These are phyloP conservation scores for Mixia osmundae DNA, from an alignment of 1,284 basidiomycete species.

Conservation along the genomic window DNA sequence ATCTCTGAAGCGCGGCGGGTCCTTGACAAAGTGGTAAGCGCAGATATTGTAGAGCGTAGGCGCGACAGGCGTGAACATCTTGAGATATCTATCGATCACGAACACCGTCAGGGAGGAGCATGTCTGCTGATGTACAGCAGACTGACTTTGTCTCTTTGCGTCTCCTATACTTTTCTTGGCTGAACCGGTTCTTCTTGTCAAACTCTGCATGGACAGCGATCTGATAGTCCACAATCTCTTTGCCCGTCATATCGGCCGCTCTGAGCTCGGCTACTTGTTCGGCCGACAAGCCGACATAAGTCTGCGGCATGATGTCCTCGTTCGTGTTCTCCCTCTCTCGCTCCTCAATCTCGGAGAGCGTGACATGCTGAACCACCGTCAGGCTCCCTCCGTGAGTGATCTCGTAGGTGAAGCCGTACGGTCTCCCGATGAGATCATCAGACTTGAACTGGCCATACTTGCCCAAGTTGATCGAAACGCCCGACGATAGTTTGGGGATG, in stretches of 20 bases:
- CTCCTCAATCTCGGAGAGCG: constrained; percentile 13
- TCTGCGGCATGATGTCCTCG: constrained; percentile 50
- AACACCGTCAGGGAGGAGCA: not conserved
- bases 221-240: constrained; percentile 83
- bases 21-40: constrained; percentile 64
- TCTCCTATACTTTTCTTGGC: constrained; percentile 88
- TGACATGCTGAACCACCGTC: not conserved
- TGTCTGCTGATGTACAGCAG: constrained; percentile 1
- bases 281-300: constrained; percentile 1
- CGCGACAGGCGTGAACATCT: constrained; percentile 65
- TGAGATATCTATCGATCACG: constrained; percentile 41
- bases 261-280: constrained; percentile 29
- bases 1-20: constrained; percentile 35
- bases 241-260: constrained; percentile 44
- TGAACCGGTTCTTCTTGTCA: constrained; percentile 79
- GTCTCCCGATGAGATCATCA: constrained; percentile 42
- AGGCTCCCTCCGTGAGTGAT: constrained; percentile 23
- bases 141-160: constrained; percentile 78
- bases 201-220: constrained; percentile 76
- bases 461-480: constrained; percentile 42
- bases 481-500: no score
- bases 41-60: constrained; percentile 72
- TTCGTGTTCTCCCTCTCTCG: constrained; percentile 64
- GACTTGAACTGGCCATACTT: constrained; percentile 47
- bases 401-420: constrained; percentile 54